Evolutionary conservation across 2,329 filamentous ascomycete genomes (phyloP).

Genomic region (Fusarium sp.): DNA sequence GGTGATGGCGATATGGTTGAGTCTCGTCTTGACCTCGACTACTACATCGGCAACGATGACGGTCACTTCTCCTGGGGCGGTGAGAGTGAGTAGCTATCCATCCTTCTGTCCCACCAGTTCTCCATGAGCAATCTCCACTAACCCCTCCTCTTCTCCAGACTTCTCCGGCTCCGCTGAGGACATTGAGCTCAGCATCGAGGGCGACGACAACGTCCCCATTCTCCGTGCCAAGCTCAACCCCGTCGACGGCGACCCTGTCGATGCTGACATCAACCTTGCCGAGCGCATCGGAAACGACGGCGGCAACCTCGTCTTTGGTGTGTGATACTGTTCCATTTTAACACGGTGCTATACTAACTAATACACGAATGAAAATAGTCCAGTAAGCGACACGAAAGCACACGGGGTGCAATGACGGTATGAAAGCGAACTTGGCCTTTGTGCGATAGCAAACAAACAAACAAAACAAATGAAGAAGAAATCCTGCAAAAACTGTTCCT

Average conservation of each 20-base stretch:
- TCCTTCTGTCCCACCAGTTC: background rate
- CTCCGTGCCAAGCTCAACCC: slow-evolving; percentile 61
- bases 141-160: slow-evolving; percentile 31
- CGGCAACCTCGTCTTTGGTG: slow-evolving; percentile 48
- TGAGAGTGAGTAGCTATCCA: slow-evolving; percentile 30
- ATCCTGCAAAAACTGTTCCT: background rate
- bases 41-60: slow-evolving; percentile 61
- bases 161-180: slow-evolving; percentile 60
- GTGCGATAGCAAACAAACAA: background rate
- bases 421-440: background rate
- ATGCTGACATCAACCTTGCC: slow-evolving; percentile 64
- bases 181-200: slow-evolving; percentile 61
- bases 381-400: background rate
- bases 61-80: slow-evolving; percentile 60
- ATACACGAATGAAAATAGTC: background rate
- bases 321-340: background rate
- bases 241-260: slow-evolving; percentile 52
- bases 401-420: background rate
- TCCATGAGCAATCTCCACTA: background rate
- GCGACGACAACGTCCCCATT: slow-evolving; percentile 59
- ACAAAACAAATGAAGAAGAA: background rate
- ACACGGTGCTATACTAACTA: slow-evolving; percentile 1
- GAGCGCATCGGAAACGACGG: slow-evolving; percentile 65
- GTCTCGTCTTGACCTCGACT: slow-evolving; percentile 60
- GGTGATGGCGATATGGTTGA: slow-evolving; percentile 56